Percentiles rank a stretch among this genome's conserved stretches.
Conservation (phyloP, 2,329 filamentous ascomycete genomes). For the Arthrobotrys sphaeroides region DNA sequence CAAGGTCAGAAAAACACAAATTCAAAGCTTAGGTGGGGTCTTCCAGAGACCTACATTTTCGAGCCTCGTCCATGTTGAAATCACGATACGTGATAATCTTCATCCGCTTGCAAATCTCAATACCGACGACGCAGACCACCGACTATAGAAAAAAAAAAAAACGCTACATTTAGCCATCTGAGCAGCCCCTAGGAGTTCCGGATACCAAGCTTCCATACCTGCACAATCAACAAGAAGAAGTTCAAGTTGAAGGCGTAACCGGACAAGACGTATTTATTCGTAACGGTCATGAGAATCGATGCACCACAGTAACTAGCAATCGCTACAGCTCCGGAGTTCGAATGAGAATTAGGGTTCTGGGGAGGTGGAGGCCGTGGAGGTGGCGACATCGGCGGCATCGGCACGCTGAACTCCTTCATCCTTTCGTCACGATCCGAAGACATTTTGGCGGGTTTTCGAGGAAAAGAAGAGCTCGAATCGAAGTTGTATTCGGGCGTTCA, state of each 20-base stretch:
- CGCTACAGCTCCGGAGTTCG: conserved; percentile 65
- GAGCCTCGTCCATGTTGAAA: conserved; percentile 89
- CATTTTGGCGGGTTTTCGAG: conserved; percentile 18
- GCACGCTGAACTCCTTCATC: conserved; percentile 51
- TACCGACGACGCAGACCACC: conserved; percentile 85
- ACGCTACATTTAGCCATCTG: background rate
- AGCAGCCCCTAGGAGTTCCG: background rate
- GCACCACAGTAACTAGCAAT: conserved; percentile 91
- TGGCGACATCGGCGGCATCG: conserved; percentile 53
- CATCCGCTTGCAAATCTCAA: conserved; percentile 80
- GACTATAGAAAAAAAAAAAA: conserved; percentile 73
- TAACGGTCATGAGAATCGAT: conserved; percentile 99
- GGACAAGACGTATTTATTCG: conserved; percentile 98
- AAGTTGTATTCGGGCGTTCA: background rate
- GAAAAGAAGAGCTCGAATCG: background rate
- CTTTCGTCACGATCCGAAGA: conserved; percentile 48
- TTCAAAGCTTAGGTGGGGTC: background rate
- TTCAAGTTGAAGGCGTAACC: conserved; percentile 93
- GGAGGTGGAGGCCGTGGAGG: conserved; percentile 44
- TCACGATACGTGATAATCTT: conserved; percentile 83
- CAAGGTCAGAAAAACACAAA: conserved; percentile 15
- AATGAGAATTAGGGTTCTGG: conserved; percentile 22
- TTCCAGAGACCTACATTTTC: conserved; percentile 77
- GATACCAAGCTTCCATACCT: conserved; percentile 68
- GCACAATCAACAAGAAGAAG: conserved; percentile 90